Evolutionary conservation across 2,329 filamentous ascomycete genomes (phyloP), one percentile per base, ranked within the genome.

Genomic region (Cladosporium austrohemisphaericum): DNA sequence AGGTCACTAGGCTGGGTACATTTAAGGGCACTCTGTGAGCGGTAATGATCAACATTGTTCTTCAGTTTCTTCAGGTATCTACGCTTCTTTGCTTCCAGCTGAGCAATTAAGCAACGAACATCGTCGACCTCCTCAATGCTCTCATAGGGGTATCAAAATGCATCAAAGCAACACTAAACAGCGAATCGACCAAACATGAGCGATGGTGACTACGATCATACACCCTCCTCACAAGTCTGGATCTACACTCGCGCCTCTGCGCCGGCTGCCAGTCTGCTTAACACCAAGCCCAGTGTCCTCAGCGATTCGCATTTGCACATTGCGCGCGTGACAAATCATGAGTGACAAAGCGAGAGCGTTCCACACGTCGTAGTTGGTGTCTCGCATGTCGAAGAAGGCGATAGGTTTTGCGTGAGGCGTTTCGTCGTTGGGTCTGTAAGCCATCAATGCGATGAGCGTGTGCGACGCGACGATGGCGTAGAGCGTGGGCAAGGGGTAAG

Each of bases 341-440:
- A 83, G 78, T 0, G 79, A 76, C 41, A 83, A 55, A 0, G 78
- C 77, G 3, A 83, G 65, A 4, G 75, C 71, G 57, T 80, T 81
- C 80, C 80, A 84, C 2, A 82, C 78, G 58, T 83, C 80, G 52
- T 77, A 76, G 1, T 72, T 72, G 7, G 64, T 60, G 35, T 78
- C 71, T 3, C 69, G 70, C 49, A 80, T 73, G 58, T 83, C 75
- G 55, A 81, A 77, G 45, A 74, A 71, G 4, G 71, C 74, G 41
- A 82, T 71, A 11, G 58, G 25, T 53, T 57, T 19, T 40, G 59
- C 50, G 48, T 55, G 55, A n/a, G 38, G 41, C 3, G 33, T 41
- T 58, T 55, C 37, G 2, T 71, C 67, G 14, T 71, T 63, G 1
- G 70, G 66, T 45, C 77, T 68, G 29, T 74, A 74, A 5, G 76